Base-by-base conservation (phyloP, 225 moss, liverwort and hornwort genomes). In the Asterella californica region DNA sequence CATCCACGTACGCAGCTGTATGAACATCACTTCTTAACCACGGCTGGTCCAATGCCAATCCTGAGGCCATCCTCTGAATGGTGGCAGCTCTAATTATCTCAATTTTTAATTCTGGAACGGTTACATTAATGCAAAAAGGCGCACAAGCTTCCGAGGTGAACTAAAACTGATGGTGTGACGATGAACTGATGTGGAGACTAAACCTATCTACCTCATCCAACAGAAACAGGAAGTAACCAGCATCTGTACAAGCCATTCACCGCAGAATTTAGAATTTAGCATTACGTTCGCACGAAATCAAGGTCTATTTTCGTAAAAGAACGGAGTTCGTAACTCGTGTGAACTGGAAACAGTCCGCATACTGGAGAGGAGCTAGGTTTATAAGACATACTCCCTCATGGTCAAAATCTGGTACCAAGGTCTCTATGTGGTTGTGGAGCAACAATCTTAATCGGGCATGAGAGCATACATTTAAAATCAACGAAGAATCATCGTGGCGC, bases 401-500 rank as follows among this genome's bases (percentile, higher is more conserved):
- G 47, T n/a, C n/a, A 0, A 71, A 24, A 67, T 24, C 12, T 18
- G 25, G 47, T 18, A 24, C 18, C 25, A 48, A 11, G 47, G 47
- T 47, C 71, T 69, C 66, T 22, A 60, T 22, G 60, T 7, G 32
- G 32, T 65, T 32, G 32, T 12, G 42, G 2, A 70, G 38, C 0
- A 42, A 45, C 15, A 36, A 18, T 14, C 36, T 22, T 6, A 48
- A 14, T 36, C 76, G 47, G 61, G 70, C 27, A 54, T 27, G 52
- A 2, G 15, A 6, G 17, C 48, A 34, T 61, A 85, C 89, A 85
- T 85, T 89, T 68, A 89, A 54, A 7, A 78, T 80, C 76, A 84
- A 61, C 17, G 89, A 80, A 19, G 89, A 85, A 68, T 89, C 85
- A 46, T 89, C 87, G 75, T 87, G 87, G 74, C 84, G 83, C 7